Evolutionary conservation across 1,284 basidiomycete species (phyloP), one percentile per base, ranked within the genome.

Genomic region (Heterobasidion annosum): DNA sequence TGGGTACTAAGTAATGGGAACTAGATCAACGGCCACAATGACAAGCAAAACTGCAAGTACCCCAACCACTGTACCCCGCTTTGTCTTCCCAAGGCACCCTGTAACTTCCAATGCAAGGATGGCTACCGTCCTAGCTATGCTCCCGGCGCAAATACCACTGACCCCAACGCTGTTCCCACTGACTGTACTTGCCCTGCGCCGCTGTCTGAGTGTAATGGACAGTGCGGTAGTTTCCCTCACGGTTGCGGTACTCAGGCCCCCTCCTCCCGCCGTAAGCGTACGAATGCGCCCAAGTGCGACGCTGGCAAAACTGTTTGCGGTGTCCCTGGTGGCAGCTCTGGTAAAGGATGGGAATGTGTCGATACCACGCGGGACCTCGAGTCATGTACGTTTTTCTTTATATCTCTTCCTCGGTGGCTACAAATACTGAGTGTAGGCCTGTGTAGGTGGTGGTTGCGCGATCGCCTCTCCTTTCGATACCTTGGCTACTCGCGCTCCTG

Each of bases 61-160:
- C 61, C 62, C 32, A 40, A 35, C 1, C 61, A 63, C 58, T 54
- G 53, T 19, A 35, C 52, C 8, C 51, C 57, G 43, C 33, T 57
- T 19, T 61, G 60, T 50, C 16, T 40, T 10, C 16, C 48, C 44
- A 48, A 49, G 19, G 53, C 47, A 10, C 59, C 57, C 3, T 63
- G 62, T 48, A 50, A 48, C 50, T 62, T 54, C 54, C 32, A 55
- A 1, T 63, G 62, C 54, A 10, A 42, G 15, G 51, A 62, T 52
- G 61, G 61, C 35, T 62, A 57, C 53, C 35, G 48, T 37, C 48
- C 50, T 6, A 40, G 34, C 10, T 62, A 61, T 53, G 45, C 33
- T 9, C 16, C 48, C 10, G 35, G 49, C n/a, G 34, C 19, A 4
- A 18, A 35, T 18, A 9, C 33, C 33, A 15, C 34, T 18, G 34